Conservation (phyloP, 2,329 filamentous ascomycete species). For the Graphilbum sp. region DNA sequence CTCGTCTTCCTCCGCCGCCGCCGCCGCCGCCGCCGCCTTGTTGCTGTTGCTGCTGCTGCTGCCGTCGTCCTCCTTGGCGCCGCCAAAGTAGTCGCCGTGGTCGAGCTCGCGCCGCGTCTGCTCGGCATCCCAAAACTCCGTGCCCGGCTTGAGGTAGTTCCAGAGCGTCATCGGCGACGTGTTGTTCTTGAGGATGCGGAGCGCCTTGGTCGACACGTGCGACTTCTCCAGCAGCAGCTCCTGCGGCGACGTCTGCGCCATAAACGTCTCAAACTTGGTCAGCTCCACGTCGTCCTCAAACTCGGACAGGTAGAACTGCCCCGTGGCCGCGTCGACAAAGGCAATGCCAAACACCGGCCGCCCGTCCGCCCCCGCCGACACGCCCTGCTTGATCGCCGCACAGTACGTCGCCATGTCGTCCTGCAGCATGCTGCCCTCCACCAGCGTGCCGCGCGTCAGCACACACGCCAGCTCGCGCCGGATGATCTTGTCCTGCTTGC, state of each 20-base stretch:
- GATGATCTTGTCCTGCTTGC: conserved; percentile 84
- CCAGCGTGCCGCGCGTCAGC: conserved; percentile 78
- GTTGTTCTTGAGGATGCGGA: conserved; percentile 92
- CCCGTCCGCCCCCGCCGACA: conserved; percentile 34
- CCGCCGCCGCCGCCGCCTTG: too few relatives aligned
- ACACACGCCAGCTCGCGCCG: conserved; percentile 80
- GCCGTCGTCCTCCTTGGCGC: too few relatives aligned
- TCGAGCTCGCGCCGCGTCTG: conserved; percentile 67
- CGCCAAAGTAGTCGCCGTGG: conserved; percentile 59
- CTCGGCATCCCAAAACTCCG: conserved; percentile 85
- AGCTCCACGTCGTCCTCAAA: conserved; percentile 85
- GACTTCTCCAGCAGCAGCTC: conserved; percentile 85
- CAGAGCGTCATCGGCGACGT: conserved; percentile 84
- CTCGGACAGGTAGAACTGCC: conserved; percentile 83
- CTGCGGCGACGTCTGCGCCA: conserved; percentile 78
- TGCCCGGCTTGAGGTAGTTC: conserved; percentile 76
- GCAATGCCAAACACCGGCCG: conserved; percentile 72
- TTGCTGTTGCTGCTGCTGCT: too few relatives aligned
- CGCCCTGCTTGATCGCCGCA: conserved; percentile 75
- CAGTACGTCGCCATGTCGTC: conserved; percentile 97
- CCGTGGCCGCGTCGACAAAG: conserved; percentile 90
- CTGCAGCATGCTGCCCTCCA: conserved; percentile 92
- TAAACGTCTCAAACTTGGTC: conserved; percentile 93
- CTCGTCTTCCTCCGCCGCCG: conserved; percentile 20
- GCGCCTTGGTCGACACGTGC: conserved; percentile 67